Base-by-base conservation (phyloP, 495 filamentous ascomycete genomes). In the Penicillium maclennaniae region DNA sequence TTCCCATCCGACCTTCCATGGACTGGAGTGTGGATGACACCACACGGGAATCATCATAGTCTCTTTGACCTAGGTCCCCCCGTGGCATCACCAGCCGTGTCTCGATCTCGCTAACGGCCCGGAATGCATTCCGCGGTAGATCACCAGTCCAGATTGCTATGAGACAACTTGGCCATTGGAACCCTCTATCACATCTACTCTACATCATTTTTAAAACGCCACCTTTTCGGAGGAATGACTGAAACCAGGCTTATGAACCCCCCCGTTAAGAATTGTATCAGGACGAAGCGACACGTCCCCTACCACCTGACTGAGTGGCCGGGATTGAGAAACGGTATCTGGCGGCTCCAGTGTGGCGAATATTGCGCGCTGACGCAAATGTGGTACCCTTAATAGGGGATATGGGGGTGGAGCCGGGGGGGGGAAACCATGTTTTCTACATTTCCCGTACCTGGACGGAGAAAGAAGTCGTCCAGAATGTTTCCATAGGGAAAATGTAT, bases 381-480 rank as follows among this genome's bases (percentile, higher is more conserved):
- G 46, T 7, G 42, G 42, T 23, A 39, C 17, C 48, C 48, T 51
- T 43, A 44, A 51, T 51, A 19, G 44, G 44, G 44, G 44, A 36
- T 56, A 58, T 53, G 47, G 54, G 55, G 59, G 55, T 62, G 59
- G 59, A 55, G 36, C 48, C 44, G 17, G 37, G 36, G 41, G 8
- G 20, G 1, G 34, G n/a, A n/a, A n/a, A 37, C 34, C 9, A 7
- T 50, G 46, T 49, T 51, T 54, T 58, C 42, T 54, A 51, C 45
- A 50, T 41, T 46, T 51, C 45, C 17, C 43, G 28, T n/a, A 16
- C 41, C 10, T 16, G 10, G 5, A 41, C 19, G 6, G 40, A 53
- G 21, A 50, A 34, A 51, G 54, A 56, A 56, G 54, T 37, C 55
- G n/a, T 59, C 59, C 49, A 61, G 51, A 61, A 59, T 50, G 51